phyloP scores from a whole-genome alignment of 345 rosid species.

The Linum usitatissimum region DNA sequence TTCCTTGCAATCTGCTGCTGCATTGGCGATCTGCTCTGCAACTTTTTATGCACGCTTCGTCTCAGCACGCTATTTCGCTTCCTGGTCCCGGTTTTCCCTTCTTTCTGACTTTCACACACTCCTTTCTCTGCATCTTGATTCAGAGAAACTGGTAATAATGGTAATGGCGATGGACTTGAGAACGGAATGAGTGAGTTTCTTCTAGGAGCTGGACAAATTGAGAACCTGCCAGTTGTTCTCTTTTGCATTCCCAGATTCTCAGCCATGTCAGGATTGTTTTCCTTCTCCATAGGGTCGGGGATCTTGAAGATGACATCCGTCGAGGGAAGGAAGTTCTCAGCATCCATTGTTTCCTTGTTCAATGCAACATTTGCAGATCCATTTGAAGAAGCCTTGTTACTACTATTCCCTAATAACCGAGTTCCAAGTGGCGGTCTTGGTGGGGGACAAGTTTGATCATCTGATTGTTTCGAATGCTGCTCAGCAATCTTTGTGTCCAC shows the following conservation, averaged over 20 bases:
- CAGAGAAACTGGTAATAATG: constrained; percentile 18
- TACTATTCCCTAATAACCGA: constrained; percentile 25
- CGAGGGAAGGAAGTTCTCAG: constrained; percentile 25
- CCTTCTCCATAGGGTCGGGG: constrained; percentile 55
- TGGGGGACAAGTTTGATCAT: constrained; percentile 34
- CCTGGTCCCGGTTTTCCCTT: constrained; percentile 33
- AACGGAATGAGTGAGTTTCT: constrained; percentile 68
- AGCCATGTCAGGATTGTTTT: constrained; percentile 63
- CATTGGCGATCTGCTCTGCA: constrained; percentile 39
- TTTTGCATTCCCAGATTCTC: constrained; percentile 41
- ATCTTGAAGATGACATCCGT: constrained; percentile 28
- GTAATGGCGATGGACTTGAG: constrained; percentile 25
- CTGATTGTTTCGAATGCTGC: constrained; percentile 42
- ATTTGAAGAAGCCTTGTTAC: constrained; percentile 26
- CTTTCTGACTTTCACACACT: constrained; percentile 46
- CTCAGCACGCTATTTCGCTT: constrained; percentile 45
- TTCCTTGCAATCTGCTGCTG: constrained; percentile 49
- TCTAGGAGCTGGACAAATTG: constrained; percentile 63
- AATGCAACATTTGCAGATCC: constrained; percentile 21
- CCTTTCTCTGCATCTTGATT: constrained; percentile 39
- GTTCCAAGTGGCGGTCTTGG: constrained; percentile 44
- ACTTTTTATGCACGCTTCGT: constrained; percentile 69
- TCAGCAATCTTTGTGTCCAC: constrained; percentile 85
- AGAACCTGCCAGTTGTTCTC: constrained; percentile 59
- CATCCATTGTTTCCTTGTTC: constrained; percentile 28